Percentiles rank a stretch among this genome's conserved stretches.
These are phyloP conservation scores for Daedalea quercina DNA, from an alignment of 768 basidiomycete genomes.

Conservation along the genomic window DNA sequence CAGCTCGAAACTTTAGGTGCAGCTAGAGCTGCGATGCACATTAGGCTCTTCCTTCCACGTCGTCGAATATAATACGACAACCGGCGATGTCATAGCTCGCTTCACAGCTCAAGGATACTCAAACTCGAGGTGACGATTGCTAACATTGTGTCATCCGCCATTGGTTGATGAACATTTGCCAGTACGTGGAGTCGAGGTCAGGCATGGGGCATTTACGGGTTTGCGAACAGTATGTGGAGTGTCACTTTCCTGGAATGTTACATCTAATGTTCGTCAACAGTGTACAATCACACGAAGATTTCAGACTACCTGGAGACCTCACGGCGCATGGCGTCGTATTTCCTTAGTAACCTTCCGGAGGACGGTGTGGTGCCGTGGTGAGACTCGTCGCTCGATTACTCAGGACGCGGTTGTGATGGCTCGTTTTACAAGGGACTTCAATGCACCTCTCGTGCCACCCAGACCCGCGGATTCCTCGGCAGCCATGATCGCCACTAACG, in stretches of 20 bases:
- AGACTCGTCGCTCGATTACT: slow-evolving; percentile 9
- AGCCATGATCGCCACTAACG: slow-evolving; percentile 55
- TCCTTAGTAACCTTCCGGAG: slow-evolving; percentile 49
- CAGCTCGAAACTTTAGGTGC: too few species aligned
- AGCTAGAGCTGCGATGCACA: too few species aligned
- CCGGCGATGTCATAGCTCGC: slow-evolving; percentile 50
- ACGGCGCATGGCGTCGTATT: slow-evolving; percentile 50
- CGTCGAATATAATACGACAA: slow-evolving; percentile 60
- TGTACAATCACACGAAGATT: slow-evolving; percentile 50
- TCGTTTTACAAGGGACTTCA: slow-evolving; percentile 53
- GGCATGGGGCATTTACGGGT: slow-evolving; percentile 67
- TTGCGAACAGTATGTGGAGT: slow-evolving; percentile 50
- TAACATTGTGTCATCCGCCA: background rate
- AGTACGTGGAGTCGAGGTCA: slow-evolving; percentile 76
- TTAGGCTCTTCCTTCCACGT: slow-evolving; percentile 42
- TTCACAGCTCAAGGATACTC: slow-evolving; percentile 59
- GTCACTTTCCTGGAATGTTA: background rate
- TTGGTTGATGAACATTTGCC: background rate
- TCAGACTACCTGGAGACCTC: slow-evolving; percentile 53
- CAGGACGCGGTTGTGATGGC: background rate
- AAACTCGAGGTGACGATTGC: slow-evolving; percentile 27
- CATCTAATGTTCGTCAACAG: slow-evolving; percentile 25
- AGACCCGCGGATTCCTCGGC: slow-evolving; percentile 67
- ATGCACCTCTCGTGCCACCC: slow-evolving; percentile 52
- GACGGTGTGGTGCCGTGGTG: slow-evolving; percentile 68